Evolutionary conservation across 352 stramenopile species (phyloP), one percentile per base, ranked within the genome.

Genomic region (Pythium brassicae): DNA sequence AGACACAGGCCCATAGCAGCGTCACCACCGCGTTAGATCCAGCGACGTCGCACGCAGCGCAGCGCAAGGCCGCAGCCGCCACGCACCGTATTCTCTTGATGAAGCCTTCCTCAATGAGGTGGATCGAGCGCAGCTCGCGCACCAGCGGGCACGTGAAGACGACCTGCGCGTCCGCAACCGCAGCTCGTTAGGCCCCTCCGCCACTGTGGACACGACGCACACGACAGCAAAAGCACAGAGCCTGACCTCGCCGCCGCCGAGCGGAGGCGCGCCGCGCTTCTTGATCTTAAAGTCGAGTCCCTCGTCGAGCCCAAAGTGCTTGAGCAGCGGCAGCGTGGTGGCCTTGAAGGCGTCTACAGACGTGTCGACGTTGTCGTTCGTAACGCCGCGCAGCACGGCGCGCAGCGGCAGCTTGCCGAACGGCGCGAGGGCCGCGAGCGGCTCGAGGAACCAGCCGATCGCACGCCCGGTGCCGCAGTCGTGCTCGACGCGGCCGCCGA

Each of bases 371-470:
- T 95, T 89, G 66, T 97, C 87, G 59, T 99, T 98, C 7, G 97
- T 99, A 50, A 99, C 92, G 42, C 97, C 97, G 40, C 76, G 85
- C 34, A 99, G 86, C n/a, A 85, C 96, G 32, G 98, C 71, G 25
- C 94, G 70, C 14, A 99, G 72, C 14, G 94, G 82, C 55, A 97
- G 83, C 78, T 99, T 99, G 26, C 89, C 96, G 81, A 99, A 99
- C 0, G 97, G 86, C 26, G 94, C 92, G 9, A 99, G 77, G 26
- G 93, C 92, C n/a, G 99, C 78, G 17, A 99, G 80, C 23, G 95
- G 95, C 68, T 99, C 97, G 17, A 99, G 71, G 74, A 99, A 99
- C 96, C 97, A 99, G 34, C 97, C 97, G 49, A 99, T 94, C 22
- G 89, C 86, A 54, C 86, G 79, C 47, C 83, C 83, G 11, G 61